Percentiles rank a stretch among this genome's conserved stretches.
Evolutionary conservation across 768 basidiomycete species (phyloP).

Genomic region (Hericium coralloides): DNA sequence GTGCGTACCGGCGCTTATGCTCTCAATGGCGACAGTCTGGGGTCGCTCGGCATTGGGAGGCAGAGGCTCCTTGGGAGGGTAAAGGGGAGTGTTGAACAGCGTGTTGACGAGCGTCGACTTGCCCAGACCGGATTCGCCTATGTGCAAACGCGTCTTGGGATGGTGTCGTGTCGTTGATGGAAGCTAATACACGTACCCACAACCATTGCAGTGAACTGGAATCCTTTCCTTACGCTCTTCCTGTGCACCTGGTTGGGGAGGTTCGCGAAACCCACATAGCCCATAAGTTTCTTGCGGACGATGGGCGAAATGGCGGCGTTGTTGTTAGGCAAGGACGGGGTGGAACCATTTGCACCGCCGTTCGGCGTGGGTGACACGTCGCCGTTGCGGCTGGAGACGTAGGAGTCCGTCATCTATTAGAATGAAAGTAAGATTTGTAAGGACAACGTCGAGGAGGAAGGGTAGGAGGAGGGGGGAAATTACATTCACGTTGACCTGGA

Average conservation of each 20-base stretch:
- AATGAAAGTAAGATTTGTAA: conserved; percentile 3
- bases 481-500: conserved; percentile 36
- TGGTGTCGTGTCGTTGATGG: conserved; percentile 9
- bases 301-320: conserved; percentile 26
- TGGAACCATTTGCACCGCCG: conserved; percentile 53
- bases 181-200: conserved; percentile 64
- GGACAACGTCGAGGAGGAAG: conserved; percentile 15
- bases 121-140: conserved; percentile 96
- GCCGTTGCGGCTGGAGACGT: conserved; percentile 57
- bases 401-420: conserved; percentile 67
- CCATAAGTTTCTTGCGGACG: conserved; percentile 87
- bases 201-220: conserved; percentile 99
- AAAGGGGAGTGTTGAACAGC: conserved; percentile 93
- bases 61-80: conserved; percentile 78
- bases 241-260: conserved; percentile 99
- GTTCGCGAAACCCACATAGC: conserved; percentile 95
- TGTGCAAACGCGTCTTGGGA: conserved; percentile 2
- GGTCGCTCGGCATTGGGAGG: conserved; percentile 81
- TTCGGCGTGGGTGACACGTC: conserved; percentile 46
- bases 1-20: conserved; percentile 85
- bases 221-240: conserved; percentile 95
- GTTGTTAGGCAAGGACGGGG: conserved; percentile 40
- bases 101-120: conserved; percentile 99
- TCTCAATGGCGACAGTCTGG: conserved; percentile 96
- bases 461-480: conserved; percentile 16